Percentiles rank a stretch among this genome's conserved stretches.
Evolutionary conservation across 305 asterid species (phyloP).

Genomic region (Fraxinus angustifolia): DNA sequence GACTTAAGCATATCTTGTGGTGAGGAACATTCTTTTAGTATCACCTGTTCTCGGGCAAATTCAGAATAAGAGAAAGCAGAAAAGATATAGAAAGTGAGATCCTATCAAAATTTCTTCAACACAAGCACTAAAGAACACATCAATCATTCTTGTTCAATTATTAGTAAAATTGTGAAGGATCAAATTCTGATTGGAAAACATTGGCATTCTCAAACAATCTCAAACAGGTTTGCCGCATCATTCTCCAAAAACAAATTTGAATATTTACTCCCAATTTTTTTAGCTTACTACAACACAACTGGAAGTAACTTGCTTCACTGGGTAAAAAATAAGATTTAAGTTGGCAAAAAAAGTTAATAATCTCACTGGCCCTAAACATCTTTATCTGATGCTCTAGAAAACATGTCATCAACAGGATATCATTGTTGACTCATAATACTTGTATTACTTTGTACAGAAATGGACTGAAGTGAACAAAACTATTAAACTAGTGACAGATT

Average conservation of each 20-base stretch:
- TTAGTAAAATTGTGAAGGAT: not conserved
- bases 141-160: not conserved
- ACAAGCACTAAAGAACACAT: not conserved
- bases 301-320: not conserved
- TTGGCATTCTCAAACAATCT: not conserved
- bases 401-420: not conserved
- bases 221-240: not conserved
- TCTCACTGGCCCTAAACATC: not conserved
- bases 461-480: not conserved
- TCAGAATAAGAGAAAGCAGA: conserved; percentile 6
- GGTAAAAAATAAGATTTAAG: not conserved
- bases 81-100: conserved; percentile 3
- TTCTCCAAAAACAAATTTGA: not conserved
- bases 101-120: not conserved
- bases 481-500: not conserved
- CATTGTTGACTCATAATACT: not conserved
- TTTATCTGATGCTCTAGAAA: not conserved
- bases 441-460: not conserved
- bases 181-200: not conserved
- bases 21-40: conserved; percentile 69
- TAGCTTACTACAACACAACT: not conserved
- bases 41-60: conserved; percentile 50
- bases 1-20: conserved; percentile 88
- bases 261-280: not conserved
- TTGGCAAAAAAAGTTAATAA: not conserved